Base-by-base conservation (phyloP, 345 rosid species). In the Pugionium cornutum region DNA sequence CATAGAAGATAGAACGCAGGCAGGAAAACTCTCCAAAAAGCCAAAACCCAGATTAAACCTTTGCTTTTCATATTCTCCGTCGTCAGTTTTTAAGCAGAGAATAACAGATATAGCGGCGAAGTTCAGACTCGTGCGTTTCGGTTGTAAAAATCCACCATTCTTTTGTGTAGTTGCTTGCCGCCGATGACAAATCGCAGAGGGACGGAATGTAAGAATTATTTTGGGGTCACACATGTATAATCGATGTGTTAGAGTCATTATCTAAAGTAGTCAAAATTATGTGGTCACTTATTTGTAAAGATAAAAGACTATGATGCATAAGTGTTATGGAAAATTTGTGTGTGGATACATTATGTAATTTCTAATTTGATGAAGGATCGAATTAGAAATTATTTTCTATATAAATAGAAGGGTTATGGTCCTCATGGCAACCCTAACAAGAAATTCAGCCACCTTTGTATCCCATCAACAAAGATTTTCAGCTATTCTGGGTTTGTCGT, bases 141-240 rank as follows among this genome's bases (percentile, higher is more conserved):
- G 96, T 26, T 89, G 96, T 78, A 87, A 74, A 47, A 70, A 89
- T 68, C 77, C 77, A 67, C 96, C 97, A 0, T 86, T 89, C 68
- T 92, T 77, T 56, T 79, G 98, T 18, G 75, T 89, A 5, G 84
- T 87, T 84, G 18, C 18, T 18, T 18, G 91, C 86, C 1, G 89
- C 97, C 7, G 82, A 87, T 79, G 86, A 91, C 76, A 83, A 89
- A 74, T 86, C 96, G 0, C 89, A 87, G 0, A 78, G 96, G 70
- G 96, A 92, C 66, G 97, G 94, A 18, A 18, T 18, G 18, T 18
- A 18, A 18, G 18, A 18, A 18, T 18, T 18, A 18, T 18, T 18
- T 18, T 18, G 18, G 18, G 18, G 0, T 18, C 48, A 89, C 83
- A 72, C 97, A 88, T 18, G 18, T 18, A 18, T 18, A 62, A 87